Conservation (phyloP, 495 filamentous ascomycete genomes). For the Neurospora terricola region DNA sequence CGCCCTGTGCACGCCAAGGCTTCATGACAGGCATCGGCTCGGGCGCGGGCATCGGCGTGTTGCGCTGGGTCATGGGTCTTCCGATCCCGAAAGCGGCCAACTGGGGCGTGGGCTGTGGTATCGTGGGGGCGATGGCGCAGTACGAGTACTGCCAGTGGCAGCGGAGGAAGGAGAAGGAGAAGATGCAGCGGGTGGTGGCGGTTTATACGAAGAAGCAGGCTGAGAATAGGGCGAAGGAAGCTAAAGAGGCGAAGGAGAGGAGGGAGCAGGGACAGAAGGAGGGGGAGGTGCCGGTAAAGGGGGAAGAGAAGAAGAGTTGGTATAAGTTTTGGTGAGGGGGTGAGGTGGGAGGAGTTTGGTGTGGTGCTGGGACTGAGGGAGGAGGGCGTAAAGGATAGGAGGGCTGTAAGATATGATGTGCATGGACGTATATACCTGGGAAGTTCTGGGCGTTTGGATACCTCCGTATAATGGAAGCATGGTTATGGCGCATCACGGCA, state of each 20-base stretch:
- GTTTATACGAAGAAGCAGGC: slow-evolving; percentile 63
- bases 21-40: slow-evolving; percentile 71
- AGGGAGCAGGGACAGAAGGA: slow-evolving; percentile 37
- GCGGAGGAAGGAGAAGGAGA: slow-evolving; percentile 59
- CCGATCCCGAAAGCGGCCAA: slow-evolving; percentile 53
- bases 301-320: slow-evolving; percentile 25
- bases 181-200: slow-evolving; percentile 71
- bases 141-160: slow-evolving; percentile 75
- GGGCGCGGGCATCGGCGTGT: slow-evolving; percentile 62
- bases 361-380: not conserved
- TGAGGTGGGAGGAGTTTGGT: not conserved
- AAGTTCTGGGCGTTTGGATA: not conserved
- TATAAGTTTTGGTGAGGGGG: slow-evolving; percentile 43
- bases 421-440: not conserved
- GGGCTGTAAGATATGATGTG: not conserved
- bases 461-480: not conserved
- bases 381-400: not conserved
- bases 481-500: not conserved
- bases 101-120: slow-evolving; percentile 75
- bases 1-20: slow-evolving; percentile 75
- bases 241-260: slow-evolving; percentile 23
- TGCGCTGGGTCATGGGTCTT: slow-evolving; percentile 57
- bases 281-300: slow-evolving; percentile 24
- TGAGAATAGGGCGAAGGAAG: slow-evolving; percentile 38
- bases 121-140: slow-evolving; percentile 48